These are phyloP conservation scores for Pyrenochaeta sp. DNA, from an alignment of 2,329 filamentous ascomycete species.

Conservation along the genomic window DNA sequence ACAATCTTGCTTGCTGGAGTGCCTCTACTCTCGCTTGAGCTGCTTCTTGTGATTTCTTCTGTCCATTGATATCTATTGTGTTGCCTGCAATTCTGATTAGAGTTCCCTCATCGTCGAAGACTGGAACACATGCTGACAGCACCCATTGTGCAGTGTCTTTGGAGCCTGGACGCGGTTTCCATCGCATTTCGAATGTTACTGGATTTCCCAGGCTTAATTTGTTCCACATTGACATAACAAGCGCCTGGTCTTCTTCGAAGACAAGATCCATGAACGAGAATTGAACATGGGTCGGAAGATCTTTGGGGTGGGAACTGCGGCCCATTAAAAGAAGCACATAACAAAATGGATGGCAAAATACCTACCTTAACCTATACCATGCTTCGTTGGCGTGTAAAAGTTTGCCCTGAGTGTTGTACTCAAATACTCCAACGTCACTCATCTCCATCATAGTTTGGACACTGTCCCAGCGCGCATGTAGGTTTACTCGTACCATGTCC, in stretches of 20 bases:
- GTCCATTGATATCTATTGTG: conserved; percentile 41
- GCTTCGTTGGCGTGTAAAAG: conserved; percentile 40
- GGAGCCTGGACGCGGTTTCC: conserved; percentile 30
- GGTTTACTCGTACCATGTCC: conserved; percentile 17
- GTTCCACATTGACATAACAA: conserved; percentile 43
- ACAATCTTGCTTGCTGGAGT: conserved; percentile 30
- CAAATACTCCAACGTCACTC: conserved; percentile 45
- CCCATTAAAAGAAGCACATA: not conserved
- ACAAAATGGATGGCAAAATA: not conserved
- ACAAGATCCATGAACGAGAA: conserved; percentile 43
- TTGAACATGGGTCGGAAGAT: conserved; percentile 24
- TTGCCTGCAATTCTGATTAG: conserved; percentile 41
- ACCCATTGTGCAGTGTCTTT: conserved; percentile 33
- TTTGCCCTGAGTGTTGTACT: conserved; percentile 33
- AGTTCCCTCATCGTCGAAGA: conserved; percentile 34
- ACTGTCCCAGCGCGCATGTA: conserved; percentile 33
- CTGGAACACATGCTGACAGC: conserved; percentile 37
- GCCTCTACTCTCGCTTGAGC: conserved; percentile 32
- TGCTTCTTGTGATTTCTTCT: conserved; percentile 36
- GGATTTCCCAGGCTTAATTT: conserved; percentile 30
- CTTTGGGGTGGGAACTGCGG: conserved; percentile 29
- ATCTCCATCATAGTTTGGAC: conserved; percentile 45
- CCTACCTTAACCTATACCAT: conserved; percentile 35
- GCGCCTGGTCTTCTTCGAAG: conserved; percentile 30
- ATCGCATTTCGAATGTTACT: conserved; percentile 46